phyloP scores from a whole-genome alignment of 495 filamentous ascomycete species.

The Acidiella bohemica region DNA sequence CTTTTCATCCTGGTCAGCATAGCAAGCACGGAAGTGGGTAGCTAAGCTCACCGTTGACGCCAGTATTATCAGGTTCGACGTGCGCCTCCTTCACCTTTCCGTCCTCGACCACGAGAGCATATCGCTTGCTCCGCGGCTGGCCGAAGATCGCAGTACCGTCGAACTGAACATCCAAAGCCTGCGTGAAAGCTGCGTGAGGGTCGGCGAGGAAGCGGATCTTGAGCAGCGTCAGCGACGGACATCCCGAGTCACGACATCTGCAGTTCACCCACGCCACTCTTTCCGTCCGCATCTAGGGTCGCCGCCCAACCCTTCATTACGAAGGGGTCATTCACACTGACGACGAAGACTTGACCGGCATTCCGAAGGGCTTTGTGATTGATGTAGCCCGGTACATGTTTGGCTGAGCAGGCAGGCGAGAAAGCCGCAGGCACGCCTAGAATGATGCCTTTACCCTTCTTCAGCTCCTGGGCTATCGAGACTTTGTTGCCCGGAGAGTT shows the following conservation, averaged over 20 bases:
- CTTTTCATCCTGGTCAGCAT: slow-evolving; percentile 25
- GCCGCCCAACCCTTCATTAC: slow-evolving; percentile 87
- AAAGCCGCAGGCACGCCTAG: slow-evolving; percentile 87
- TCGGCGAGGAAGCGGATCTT: slow-evolving; percentile 89
- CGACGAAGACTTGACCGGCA: slow-evolving; percentile 70
- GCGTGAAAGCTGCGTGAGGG: slow-evolving; percentile 68
- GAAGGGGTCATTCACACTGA: slow-evolving; percentile 90
- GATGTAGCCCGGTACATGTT: slow-evolving; percentile 54
- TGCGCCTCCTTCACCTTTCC: slow-evolving; percentile 31
- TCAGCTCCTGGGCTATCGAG: slow-evolving; percentile 64
- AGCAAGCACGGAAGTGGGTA: too few species aligned
- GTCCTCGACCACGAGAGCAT: slow-evolving; percentile 46
- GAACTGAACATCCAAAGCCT: slow-evolving; percentile 71
- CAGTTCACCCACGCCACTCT: slow-evolving; percentile 64
- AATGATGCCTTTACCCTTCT: slow-evolving; percentile 54
- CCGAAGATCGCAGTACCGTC: slow-evolving; percentile 78
- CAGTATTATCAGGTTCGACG: slow-evolving; percentile 88
- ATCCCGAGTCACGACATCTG: too few species aligned
- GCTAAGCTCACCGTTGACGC: slow-evolving; percentile 52
- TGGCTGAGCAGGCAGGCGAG: slow-evolving; percentile 15
- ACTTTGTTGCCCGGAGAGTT: slow-evolving; percentile 66
- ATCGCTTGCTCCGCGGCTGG: slow-evolving; percentile 73
- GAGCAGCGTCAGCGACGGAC: too few species aligned
- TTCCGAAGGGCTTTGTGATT: slow-evolving; percentile 56
- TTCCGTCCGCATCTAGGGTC: slow-evolving; percentile 53